A percentile compares a stretch with the other conserved stretches of the same genome.
These are phyloP conservation scores for Exophiala sp. DNA, from an alignment of 2,329 filamentous ascomycete genomes.

Conservation along the genomic window DNA sequence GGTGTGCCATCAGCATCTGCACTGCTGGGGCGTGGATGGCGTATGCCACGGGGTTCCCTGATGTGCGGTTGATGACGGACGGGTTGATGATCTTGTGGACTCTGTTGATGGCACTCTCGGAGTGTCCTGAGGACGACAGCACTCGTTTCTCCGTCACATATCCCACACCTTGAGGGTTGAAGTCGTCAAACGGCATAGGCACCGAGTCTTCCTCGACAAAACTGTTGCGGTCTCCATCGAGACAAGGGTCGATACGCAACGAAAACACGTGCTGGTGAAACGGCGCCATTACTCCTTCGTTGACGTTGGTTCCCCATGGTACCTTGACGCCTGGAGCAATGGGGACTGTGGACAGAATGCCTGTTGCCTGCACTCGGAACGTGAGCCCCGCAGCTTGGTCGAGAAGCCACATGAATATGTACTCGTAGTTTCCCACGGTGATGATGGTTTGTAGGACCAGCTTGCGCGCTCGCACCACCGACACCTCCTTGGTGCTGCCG, in stretches of 20 bases:
- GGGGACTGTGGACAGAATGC: slow-evolving; percentile 58
- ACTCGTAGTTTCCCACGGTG: slow-evolving; percentile 66
- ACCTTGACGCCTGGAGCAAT: slow-evolving; percentile 50
- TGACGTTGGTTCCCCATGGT: slow-evolving; percentile 57
- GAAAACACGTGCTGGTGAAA: slow-evolving; percentile 68
- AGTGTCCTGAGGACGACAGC: neutral
- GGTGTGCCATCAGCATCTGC: slow-evolving; percentile 47
- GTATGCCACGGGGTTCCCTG: slow-evolving; percentile 45
- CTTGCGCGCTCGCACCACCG: slow-evolving; percentile 56
- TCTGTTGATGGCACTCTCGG: slow-evolving; percentile 52
- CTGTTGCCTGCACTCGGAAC: slow-evolving; percentile 59
- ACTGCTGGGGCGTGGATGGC: slow-evolving; percentile 46
- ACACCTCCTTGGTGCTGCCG: slow-evolving; percentile 57
- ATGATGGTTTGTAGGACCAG: slow-evolving; percentile 63
- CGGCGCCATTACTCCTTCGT: slow-evolving; percentile 58
- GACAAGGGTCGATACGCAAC: slow-evolving; percentile 58
- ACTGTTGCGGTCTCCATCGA: slow-evolving; percentile 45
- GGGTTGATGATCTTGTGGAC: slow-evolving; percentile 52
- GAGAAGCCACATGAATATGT: slow-evolving; percentile 60
- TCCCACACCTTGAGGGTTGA: slow-evolving; percentile 48
- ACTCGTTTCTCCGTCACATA: slow-evolving; percentile 33
- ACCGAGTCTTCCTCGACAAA: neutral
- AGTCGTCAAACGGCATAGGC: slow-evolving; percentile 13
- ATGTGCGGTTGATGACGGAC: slow-evolving; percentile 41
- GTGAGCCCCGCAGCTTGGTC: slow-evolving; percentile 57